Evolutionary conservation across 2,329 filamentous ascomycete genomes (phyloP), one percentile per base, ranked within the genome.

Genomic region (Teratosphaeria viscida): DNA sequence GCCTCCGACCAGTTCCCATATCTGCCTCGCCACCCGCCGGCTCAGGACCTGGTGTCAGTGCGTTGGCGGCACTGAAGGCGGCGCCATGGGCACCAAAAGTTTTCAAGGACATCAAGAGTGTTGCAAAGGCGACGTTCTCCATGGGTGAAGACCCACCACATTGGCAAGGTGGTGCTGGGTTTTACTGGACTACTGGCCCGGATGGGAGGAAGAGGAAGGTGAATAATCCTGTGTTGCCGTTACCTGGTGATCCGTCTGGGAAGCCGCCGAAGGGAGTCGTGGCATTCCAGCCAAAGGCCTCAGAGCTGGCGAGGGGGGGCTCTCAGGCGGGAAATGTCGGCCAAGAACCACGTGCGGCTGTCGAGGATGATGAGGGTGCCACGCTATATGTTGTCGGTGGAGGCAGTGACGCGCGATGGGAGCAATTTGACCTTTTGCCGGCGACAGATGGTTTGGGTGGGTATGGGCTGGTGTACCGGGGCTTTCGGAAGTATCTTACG

Each of bases 81-180:
- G 70, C 66, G 34, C 67, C 70, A 14, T 71, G 68, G 49, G 70
- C 96, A 65, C 94, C 94, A 1, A 84, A 89, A 52, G 81, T 94
- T 34, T 95, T 97, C 71, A 92, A 89, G 1, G 94, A 97, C 65
- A 82, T 87, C 8, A 96, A 96, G 72, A 95, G 90, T 0, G 92
- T 92, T 67, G 82, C 89, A 3, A 90, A 86, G 49, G 82, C 84
- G 2, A 85, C 86, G 37, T 97, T 97, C 67, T 87, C 94, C 67
- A 86, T 90, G 43, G 90, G 89, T 2, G 90, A 95, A 67, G 61
- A 65, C 32, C 77, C 80, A 66, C 71, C 52, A 71, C 76, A 60
- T 67, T 76, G 71, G 71, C 72, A 74, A 59, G 66, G 64, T 52
- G 65, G 67, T 8, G 59, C 60, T 2, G 63, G 68, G 56, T 66